Conservation (phyloP, 345 rosid species). For the Lepidium africanum region DNA sequence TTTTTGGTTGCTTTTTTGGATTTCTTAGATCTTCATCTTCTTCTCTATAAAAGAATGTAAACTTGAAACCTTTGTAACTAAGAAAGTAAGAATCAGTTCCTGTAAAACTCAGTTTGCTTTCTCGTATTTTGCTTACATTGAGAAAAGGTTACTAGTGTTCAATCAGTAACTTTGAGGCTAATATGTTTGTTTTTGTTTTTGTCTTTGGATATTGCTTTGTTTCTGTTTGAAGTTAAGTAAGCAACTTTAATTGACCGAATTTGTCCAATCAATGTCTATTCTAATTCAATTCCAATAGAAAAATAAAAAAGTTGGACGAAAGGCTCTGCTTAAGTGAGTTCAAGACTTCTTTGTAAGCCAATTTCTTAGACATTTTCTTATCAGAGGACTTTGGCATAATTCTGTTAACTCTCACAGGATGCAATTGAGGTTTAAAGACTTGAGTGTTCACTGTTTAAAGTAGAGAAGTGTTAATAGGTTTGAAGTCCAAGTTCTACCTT, state of each 20-base stretch:
- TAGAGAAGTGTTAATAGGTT: not conserved
- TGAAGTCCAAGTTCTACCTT: conserved; percentile 44
- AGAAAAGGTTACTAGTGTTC: too few species aligned
- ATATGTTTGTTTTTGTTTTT: not conserved
- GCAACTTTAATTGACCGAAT: not conserved
- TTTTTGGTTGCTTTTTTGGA: too few species aligned
- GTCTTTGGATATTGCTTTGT: not conserved
- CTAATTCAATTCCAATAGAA: not conserved
- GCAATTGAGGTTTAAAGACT: conserved; percentile 12
- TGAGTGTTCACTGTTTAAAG: not conserved
- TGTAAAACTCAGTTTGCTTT: too few species aligned
- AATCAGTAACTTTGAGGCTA: too few species aligned
- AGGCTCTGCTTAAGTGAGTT: conserved; percentile 34
- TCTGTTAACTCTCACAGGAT: conserved; percentile 60
- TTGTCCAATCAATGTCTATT: not conserved
- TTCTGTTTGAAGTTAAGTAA: not conserved
- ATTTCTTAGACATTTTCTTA: conserved; percentile 43
- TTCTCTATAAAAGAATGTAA: too few species aligned
- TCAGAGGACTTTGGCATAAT: conserved; percentile 41
- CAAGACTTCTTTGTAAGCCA: conserved; percentile 57
- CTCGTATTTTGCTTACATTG: too few species aligned
- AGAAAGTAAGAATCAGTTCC: too few species aligned
- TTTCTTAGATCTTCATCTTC: too few species aligned
- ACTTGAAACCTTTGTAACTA: too few species aligned
- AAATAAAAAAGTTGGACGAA: not conserved